phyloP scores from a whole-genome alignment of 352 stramenopile species.

The Phytophthora ramorum region DNA sequence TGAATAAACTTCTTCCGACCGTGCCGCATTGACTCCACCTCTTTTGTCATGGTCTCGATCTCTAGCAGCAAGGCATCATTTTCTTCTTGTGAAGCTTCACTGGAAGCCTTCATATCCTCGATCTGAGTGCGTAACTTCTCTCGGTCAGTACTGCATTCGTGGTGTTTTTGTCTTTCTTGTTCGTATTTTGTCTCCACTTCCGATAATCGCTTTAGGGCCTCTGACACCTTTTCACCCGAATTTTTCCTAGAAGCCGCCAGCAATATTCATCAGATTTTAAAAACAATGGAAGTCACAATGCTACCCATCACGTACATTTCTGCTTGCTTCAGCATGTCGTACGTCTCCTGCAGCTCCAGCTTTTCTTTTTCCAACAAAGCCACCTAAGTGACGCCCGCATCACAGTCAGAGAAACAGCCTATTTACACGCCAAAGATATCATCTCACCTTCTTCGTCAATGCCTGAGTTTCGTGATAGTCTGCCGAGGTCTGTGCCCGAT shows the following conservation, averaged over 20 bases:
- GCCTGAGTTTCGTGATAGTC: constrained; percentile 45
- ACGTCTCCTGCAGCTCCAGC: constrained; percentile 39
- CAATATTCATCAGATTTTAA: constrained; percentile 15
- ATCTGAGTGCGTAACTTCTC: constrained; percentile 49
- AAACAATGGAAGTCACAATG: constrained; percentile 3
- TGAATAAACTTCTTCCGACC: constrained; percentile 78
- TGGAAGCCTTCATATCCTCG: constrained; percentile 54
- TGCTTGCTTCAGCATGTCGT: constrained; percentile 43
- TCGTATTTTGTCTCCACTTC: constrained; percentile 45
- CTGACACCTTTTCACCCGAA: constrained; percentile 40
- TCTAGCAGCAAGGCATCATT: constrained; percentile 79
- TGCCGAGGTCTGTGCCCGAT: constrained; percentile 32
- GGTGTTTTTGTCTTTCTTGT: constrained; percentile 37
- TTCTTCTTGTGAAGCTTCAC: constrained; percentile 69
- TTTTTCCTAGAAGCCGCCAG: constrained; percentile 35
- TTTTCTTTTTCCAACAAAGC: constrained; percentile 50
- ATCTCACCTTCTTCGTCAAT: constrained; percentile 51
- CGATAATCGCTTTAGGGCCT: constrained; percentile 38
- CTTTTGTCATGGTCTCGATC: constrained; percentile 71
- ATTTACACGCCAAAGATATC: not conserved
- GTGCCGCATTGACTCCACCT: constrained; percentile 67
- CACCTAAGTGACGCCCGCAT: constrained; percentile 22
- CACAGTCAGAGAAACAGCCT: not conserved
- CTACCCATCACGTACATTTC: constrained; percentile 34
- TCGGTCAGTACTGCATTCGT: constrained; percentile 37